Base-by-base conservation (phyloP, 139 green algal genomes). In the Chlamydomonas sphaeroides region DNA sequence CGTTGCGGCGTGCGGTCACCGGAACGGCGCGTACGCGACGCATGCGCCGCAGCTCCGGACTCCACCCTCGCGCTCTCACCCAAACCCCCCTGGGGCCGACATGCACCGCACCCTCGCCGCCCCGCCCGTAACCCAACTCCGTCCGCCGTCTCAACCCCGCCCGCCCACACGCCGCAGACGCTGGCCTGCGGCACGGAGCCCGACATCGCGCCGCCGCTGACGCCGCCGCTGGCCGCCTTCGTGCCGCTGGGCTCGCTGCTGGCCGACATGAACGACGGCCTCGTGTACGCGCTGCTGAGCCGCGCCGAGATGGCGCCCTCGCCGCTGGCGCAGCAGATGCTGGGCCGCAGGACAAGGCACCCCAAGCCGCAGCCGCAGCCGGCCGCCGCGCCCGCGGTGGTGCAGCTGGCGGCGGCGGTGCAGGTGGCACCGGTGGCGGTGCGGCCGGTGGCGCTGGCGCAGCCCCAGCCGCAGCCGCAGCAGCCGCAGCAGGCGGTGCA, bases 131-230 rank as follows among this genome's bases (percentile, higher is more conserved):
- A 10, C 45, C 45, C n/a, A n/a, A n/a, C n/a, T 25, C 33, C 62
- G 32, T 28, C 33, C 33, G 5, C 63, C 17, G 5, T 6, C 20
- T 18, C 20, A 10, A 30, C 11, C 39, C 41, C 6, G 8, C 57
- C 30, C 18, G 10, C 59, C 59, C 6, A 35, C 26, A 23, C 56
- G 20, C 33, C 23, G 7, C 62, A 83, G 62, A 83, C 76, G 33
- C 65, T 74, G 45, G 62, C 74, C 15, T 83, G 76, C 63, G 76
- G 76, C 62, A 56, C 45, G 32, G 76, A 74, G 0, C 33, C 62
- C 17, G 76, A 83, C 61, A 23, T 73, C n/a, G 32, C n/a, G 74
- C 61, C 21, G 8, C 74, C 74, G 11, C n/a, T 53, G 76, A 10
- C 30, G 42, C 76, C 76, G 15, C 76, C 76, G 17, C 2, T 20